A percentile compares a stretch with the other conserved stretches of the same genome.
phyloP scores from a whole-genome alignment of 1,139 yeast species.

The Tardiomyces depauwii region DNA sequence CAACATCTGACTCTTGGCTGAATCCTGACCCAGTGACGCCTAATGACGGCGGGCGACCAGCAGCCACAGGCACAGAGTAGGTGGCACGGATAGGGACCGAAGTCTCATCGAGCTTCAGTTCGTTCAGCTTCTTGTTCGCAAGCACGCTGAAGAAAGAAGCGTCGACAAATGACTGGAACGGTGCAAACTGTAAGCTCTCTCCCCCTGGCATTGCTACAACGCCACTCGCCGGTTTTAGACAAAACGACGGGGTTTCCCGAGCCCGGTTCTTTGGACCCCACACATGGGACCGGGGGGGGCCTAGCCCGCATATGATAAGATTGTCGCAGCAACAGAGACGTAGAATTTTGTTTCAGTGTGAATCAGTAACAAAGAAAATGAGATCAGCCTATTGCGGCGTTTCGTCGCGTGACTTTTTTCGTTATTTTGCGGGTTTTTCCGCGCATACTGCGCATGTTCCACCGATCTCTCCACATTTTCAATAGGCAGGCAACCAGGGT shows the following conservation, averaged over 20 bases:
- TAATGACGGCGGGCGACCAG: slow-evolving; percentile 21
- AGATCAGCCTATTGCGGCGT: too few species aligned
- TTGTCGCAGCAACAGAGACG: too few species aligned
- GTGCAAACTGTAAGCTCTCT: slow-evolving; percentile 30
- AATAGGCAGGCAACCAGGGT: not conserved
- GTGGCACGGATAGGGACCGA: slow-evolving; percentile 31
- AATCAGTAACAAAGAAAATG: too few species aligned
- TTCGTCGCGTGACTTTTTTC: not conserved
- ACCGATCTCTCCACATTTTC: not conserved
- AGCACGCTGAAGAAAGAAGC: slow-evolving; percentile 75
- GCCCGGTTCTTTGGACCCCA: too few species aligned
- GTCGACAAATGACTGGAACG: slow-evolving; percentile 66
- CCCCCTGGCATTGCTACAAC: not conserved
- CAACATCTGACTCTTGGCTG: not conserved
- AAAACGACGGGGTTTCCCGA: too few species aligned
- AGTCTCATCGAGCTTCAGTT: slow-evolving; percentile 48
- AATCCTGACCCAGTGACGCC: not conserved
- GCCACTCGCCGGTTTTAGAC: too few species aligned
- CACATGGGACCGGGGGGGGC: too few species aligned
- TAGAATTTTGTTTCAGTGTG: too few species aligned
- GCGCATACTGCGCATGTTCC: not conserved
- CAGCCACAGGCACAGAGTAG: slow-evolving; percentile 35
- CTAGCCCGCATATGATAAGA: too few species aligned
- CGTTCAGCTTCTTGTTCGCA: slow-evolving; percentile 54
- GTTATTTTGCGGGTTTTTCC: not conserved